Evolutionary conservation across 305 asterid species (phyloP), one percentile per base, ranked within the genome.

Genomic region (Fraxinus paxiana): DNA sequence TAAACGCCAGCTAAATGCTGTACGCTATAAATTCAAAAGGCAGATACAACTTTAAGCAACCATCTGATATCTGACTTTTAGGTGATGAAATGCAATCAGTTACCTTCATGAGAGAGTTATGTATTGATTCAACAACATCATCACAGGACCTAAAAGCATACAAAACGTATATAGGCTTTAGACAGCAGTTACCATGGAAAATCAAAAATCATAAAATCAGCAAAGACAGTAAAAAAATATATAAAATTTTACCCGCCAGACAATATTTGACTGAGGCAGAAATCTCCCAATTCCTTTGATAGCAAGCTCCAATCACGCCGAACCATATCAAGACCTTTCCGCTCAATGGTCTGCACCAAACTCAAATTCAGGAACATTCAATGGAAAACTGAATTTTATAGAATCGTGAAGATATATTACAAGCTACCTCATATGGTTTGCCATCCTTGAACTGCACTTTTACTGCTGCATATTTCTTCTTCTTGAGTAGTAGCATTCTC

Each of bases 271-370:
- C 91, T 61, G 43, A 96, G 96, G 85, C 99, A 96, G 90, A 92
- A 96, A 84, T 94, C 97, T 82, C 99, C 98, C 82, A 90, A 37
- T 82, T 96, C 99, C 89, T 94, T 96, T 24, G 99, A 90, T 82
- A 96, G 83, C 90, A 94, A 83, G 88, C 99, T 96, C 99, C 99
- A 96, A 88, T 96, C 99, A 89, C 99, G 97, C 31, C 99, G 92
- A 82, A 96, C 99, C 93, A 94, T 93, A 89, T 96, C 99, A 87
- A 96, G 98, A 84, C 99, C 99, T 89, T 96, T 96, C 84, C 93
- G 87, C 86, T 96, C 99, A 84, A 92, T 92, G 76, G 91, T 92
- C 99, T 96, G 87, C 73, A 80, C 17, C 79, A 34, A 67, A 84
- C 74, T 77, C 76, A 78, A 38, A 76, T 56, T 77, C 18, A 81